These are phyloP conservation scores for Penicillium dipodomyicola DNA, from an alignment of 495 filamentous ascomycete genomes.

Conservation along the genomic window DNA sequence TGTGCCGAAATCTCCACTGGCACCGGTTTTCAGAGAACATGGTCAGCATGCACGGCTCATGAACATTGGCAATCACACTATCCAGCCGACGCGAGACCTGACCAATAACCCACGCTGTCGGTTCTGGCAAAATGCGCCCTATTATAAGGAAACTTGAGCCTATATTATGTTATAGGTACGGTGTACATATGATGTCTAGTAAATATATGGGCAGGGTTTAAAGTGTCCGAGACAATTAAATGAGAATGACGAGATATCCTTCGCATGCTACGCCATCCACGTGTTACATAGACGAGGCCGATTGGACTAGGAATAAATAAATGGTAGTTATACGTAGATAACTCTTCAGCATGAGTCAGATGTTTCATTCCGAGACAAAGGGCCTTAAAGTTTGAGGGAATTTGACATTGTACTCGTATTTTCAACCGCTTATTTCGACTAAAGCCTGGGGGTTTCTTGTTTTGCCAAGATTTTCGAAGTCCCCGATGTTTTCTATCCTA, in stretches of 20 bases:
- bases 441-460: too few species aligned
- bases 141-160: not conserved
- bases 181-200: not conserved
- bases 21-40: conserved; percentile 43
- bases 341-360: not conserved
- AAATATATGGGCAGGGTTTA: not conserved
- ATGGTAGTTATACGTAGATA: not conserved
- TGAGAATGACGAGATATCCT: not conserved
- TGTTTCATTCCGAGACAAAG: not conserved
- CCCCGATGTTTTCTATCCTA: not conserved
- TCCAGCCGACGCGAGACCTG: conserved; percentile 42
- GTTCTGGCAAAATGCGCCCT: conserved; percentile 36
- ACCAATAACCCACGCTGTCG: conserved; percentile 45
- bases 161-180: not conserved
- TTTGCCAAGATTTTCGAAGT: not conserved
- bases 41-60: conserved; percentile 38
- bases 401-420: too few species aligned
- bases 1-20: conserved; percentile 37
- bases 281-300: not conserved
- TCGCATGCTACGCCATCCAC: not conserved
- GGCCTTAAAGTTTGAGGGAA: too few species aligned
- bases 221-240: not conserved
- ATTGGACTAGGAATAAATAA: not conserved
- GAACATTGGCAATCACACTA: conserved; percentile 41
- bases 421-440: too few species aligned